A percentile compares a stretch with the other conserved stretches of the same genome.
phyloP scores from a whole-genome alignment of 805 yeast genomes.

The Candida berthetii region DNA sequence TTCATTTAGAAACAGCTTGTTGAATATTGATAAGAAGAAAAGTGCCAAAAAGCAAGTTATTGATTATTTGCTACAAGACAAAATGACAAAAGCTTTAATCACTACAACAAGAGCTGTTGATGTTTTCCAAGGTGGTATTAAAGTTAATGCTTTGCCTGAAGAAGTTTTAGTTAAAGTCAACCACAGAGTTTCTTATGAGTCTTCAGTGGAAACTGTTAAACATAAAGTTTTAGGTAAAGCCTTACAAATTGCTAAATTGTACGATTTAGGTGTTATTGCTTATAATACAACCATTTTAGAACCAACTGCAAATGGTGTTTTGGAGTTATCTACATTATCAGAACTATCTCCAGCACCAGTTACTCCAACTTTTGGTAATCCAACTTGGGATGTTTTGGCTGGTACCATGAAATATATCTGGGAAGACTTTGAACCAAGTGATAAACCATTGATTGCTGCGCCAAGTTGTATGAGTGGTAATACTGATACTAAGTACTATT shows the following conservation, averaged over 20 bases:
- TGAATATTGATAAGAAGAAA: constrained; percentile 27
- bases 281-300: background rate
- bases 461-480: background rate
- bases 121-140: constrained; percentile 53
- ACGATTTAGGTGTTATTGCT: constrained; percentile 20
- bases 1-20: constrained; percentile 22
- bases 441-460: constrained; percentile 12
- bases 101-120: constrained; percentile 36
- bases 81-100: background rate
- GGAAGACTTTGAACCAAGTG: constrained; percentile 31
- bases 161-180: constrained; percentile 39
- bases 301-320: background rate
- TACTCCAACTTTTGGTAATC: background rate
- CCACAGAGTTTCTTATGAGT: constrained; percentile 47
- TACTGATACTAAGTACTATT: constrained; percentile 5
- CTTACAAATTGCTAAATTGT: constrained; percentile 29
- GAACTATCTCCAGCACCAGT: background rate
- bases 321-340: background rate
- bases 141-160: constrained; percentile 62
- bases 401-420: constrained; percentile 47
- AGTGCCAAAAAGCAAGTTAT: constrained; percentile 31
- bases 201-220: constrained; percentile 26
- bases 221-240: constrained; percentile 20
- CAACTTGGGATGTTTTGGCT: background rate
- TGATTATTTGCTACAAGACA: constrained; percentile 11